Evolutionary conservation across 2,329 filamentous ascomycete genomes (phyloP).

Genomic region (Didymella sp.): DNA sequence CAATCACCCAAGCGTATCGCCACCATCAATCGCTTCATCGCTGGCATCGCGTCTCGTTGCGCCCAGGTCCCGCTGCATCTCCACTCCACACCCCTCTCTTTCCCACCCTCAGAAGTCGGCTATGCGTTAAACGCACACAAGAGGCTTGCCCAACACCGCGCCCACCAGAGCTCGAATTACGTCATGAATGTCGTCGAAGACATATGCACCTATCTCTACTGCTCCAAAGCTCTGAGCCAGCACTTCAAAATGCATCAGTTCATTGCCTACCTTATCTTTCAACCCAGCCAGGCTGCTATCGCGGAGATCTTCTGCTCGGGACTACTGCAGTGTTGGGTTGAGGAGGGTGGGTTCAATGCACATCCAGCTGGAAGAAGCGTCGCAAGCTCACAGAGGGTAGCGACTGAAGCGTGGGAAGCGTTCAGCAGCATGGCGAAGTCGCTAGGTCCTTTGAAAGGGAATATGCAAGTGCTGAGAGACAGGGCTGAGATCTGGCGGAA

Average conservation of each 20-base stretch:
- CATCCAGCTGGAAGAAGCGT: conserved; percentile 39
- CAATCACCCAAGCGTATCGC: conserved; percentile 27
- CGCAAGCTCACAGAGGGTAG: conserved; percentile 26
- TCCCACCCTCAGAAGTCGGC: conserved; percentile 36
- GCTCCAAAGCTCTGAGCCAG: conserved; percentile 8
- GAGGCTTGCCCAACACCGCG: conserved; percentile 33
- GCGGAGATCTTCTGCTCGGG: conserved; percentile 43
- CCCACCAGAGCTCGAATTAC: conserved; percentile 34
- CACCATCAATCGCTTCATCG: conserved; percentile 28
- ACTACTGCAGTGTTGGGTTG: conserved; percentile 38
- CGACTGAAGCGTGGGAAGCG: conserved; percentile 22
- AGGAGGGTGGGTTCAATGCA: conserved; percentile 39
- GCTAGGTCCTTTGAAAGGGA: conserved; percentile 19
- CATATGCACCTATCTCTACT: conserved; percentile 29
- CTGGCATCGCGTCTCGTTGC: conserved; percentile 24
- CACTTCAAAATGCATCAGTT: conserved; percentile 37
- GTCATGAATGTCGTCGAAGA: conserved; percentile 44
- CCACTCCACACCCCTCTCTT: conserved; percentile 24
- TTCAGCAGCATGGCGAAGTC: conserved; percentile 21
- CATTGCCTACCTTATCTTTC: conserved; percentile 40
- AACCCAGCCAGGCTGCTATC: conserved; percentile 30
- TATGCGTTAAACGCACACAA: conserved; percentile 32
- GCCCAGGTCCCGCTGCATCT: conserved; percentile 18
- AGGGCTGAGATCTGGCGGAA: conserved; percentile 27
- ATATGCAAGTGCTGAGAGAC: conserved; percentile 24